Conservation (phyloP, 352 stramenopile genomes). For the Globisporangium yorkense region DNA sequence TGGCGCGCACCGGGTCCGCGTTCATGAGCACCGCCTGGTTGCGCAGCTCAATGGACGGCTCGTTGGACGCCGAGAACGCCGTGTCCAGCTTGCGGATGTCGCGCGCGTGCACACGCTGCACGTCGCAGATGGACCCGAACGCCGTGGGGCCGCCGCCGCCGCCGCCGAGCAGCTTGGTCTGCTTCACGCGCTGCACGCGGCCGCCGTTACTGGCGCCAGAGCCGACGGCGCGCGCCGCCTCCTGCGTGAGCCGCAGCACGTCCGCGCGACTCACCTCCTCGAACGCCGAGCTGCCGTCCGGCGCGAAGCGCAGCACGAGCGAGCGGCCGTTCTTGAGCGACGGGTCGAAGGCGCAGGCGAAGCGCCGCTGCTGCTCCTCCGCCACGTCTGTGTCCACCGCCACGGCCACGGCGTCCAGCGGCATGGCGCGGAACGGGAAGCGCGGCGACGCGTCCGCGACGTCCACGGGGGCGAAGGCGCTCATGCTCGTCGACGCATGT, state of each 20-base stretch:
- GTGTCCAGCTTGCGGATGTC: conserved; percentile 70
- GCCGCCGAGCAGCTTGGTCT: conserved; percentile 5
- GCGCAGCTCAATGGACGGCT: conserved; percentile 29
- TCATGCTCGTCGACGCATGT: neutral
- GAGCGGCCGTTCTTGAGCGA: conserved; percentile 29
- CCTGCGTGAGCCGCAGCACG: conserved; percentile 48
- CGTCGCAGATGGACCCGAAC: neutral
- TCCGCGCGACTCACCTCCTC: conserved; percentile 52
- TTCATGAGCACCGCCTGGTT: conserved; percentile 46
- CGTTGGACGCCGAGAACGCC: conserved; percentile 54
- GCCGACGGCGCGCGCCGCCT: conserved; percentile 31
- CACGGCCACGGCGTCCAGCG: neutral
- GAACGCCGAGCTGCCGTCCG: conserved; percentile 30
- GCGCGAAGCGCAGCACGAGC: conserved; percentile 41
- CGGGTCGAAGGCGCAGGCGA: conserved; percentile 36
- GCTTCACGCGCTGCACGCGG: conserved; percentile 1
- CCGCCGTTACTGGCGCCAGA: conserved; percentile 3
- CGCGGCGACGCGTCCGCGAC: neutral
- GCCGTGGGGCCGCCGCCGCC: neutral
- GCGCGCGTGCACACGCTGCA: conserved; percentile 46
- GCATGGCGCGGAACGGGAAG: neutral
- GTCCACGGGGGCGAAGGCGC: neutral
- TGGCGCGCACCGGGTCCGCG: conserved; percentile 34
- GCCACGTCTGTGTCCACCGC: too few relatives aligned
- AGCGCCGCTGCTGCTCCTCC: conserved; percentile 9